phyloP scores from a whole-genome alignment of 2,329 filamentous ascomycete genomes.

The Periconia macrospinosa region DNA sequence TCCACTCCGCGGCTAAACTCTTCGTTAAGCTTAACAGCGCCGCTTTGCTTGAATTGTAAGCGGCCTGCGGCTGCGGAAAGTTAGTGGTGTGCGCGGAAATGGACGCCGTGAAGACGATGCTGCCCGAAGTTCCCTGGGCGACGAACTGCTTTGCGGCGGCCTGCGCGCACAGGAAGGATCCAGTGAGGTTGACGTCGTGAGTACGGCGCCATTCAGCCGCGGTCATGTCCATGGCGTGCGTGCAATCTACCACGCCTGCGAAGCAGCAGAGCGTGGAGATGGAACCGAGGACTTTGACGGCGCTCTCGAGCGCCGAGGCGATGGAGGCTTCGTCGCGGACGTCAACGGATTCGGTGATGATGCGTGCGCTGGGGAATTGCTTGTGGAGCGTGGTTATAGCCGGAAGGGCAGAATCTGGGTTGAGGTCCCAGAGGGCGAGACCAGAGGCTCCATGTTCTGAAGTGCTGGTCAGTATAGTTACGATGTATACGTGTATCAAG shows the following conservation, averaged over 20 bases:
- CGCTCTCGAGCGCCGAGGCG: conserved; percentile 39
- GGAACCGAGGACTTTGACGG: conserved; percentile 50
- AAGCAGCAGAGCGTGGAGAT: conserved; percentile 65
- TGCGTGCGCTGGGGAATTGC: conserved; percentile 58
- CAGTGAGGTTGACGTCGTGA: conserved; percentile 72
- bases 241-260: conserved; percentile 68
- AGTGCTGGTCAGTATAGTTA: not conserved
- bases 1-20: conserved; percentile 74
- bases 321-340: conserved; percentile 60
- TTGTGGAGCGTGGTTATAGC: conserved; percentile 51
- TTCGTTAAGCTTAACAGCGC: conserved; percentile 65
- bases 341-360: conserved; percentile 59
- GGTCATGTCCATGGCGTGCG: conserved; percentile 62
- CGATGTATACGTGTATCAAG: not conserved
- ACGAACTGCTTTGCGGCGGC: conserved; percentile 55
- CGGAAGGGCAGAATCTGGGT: conserved; percentile 46
- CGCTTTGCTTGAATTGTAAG: conserved; percentile 74
- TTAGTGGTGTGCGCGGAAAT: conserved; percentile 72
- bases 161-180: conserved; percentile 70
- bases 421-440: conserved; percentile 64
- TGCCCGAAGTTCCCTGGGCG: conserved; percentile 54
- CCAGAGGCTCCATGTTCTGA: conserved; percentile 65
- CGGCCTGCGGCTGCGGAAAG: conserved; percentile 70
- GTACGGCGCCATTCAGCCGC: conserved; percentile 63
- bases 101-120: conserved; percentile 67